These are phyloP conservation scores for Chiua virens DNA, from an alignment of 768 basidiomycete species.

Conservation along the genomic window DNA sequence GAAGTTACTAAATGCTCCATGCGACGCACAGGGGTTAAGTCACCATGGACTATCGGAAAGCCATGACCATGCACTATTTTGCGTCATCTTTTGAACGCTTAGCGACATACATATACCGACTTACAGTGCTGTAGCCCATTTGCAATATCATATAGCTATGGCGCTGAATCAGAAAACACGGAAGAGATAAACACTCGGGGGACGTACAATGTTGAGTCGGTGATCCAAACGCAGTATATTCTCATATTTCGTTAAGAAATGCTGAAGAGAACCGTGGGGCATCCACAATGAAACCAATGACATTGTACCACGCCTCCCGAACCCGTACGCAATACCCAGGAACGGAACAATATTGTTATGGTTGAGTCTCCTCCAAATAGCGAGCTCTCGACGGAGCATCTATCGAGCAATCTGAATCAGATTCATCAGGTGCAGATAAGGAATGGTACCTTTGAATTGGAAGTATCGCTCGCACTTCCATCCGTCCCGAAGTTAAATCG, in stretches of 20 bases:
- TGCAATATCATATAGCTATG: neutral
- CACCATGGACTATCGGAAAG: neutral
- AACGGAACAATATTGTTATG: constrained; percentile 6
- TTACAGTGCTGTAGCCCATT: neutral
- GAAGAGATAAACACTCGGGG: neutral
- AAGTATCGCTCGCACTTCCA: neutral
- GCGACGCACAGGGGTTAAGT: neutral
- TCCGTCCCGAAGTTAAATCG: constrained; percentile 8
- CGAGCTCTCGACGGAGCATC: constrained; percentile 30
- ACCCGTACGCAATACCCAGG: constrained; percentile 16
- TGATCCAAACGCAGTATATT: neutral
- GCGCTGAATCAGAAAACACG: neutral
- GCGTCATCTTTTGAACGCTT: neutral
- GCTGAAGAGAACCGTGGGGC: neutral
- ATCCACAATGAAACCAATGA: neutral
- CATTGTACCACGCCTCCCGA: neutral
- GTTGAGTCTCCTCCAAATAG: constrained; percentile 9
- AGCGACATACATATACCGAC: neutral
- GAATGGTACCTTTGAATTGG: neutral
- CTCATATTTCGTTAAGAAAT: neutral
- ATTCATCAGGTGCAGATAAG: rapidly evolving
- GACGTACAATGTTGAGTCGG: neutral
- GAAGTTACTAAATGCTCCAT: neutral
- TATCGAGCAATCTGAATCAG: neutral
- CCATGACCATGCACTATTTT: neutral